A percentile compares a stretch with the other conserved stretches of the same genome.
phyloP scores from a whole-genome alignment of 176 grass and related monocot species.

The Microstegium vimineum region DNA sequence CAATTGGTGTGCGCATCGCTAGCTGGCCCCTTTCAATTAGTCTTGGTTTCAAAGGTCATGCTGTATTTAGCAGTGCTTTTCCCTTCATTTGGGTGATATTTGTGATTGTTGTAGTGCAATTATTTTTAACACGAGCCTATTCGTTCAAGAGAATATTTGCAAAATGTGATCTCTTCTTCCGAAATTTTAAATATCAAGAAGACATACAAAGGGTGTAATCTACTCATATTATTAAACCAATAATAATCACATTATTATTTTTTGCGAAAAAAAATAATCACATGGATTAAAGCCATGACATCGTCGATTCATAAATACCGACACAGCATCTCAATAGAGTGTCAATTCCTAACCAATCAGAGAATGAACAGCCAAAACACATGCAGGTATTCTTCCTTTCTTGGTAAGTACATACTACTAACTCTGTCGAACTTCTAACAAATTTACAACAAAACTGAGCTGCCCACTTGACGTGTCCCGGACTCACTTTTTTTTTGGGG shows the following conservation, averaged over 20 bases:
- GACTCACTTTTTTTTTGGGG: not conserved
- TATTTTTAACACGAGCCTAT: not conserved
- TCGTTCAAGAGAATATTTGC: not conserved
- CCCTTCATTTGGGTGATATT: not conserved
- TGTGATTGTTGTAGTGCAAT: not conserved
- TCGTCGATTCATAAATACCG: not conserved
- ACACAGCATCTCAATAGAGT: constrained; percentile 4
- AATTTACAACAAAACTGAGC: constrained; percentile 54
- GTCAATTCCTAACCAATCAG: constrained; percentile 7
- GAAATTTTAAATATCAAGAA: not conserved
- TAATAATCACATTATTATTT: too few species aligned
- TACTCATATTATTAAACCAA: not conserved
- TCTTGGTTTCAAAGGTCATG: not conserved
- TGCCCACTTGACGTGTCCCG: constrained; percentile 6
- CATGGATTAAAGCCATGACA: not conserved
- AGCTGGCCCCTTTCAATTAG: not conserved
- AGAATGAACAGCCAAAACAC: not conserved
- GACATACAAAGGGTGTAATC: not conserved
- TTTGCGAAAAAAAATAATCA: too few species aligned
- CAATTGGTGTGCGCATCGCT: too few species aligned
- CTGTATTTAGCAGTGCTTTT: not conserved
- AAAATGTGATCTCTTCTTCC: not conserved
- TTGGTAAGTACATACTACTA: not conserved
- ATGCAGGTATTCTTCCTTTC: not conserved
- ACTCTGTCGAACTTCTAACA: constrained; percentile 28